phyloP scores from a whole-genome alignment of 805 yeast species.

The Ogataea corticis region DNA sequence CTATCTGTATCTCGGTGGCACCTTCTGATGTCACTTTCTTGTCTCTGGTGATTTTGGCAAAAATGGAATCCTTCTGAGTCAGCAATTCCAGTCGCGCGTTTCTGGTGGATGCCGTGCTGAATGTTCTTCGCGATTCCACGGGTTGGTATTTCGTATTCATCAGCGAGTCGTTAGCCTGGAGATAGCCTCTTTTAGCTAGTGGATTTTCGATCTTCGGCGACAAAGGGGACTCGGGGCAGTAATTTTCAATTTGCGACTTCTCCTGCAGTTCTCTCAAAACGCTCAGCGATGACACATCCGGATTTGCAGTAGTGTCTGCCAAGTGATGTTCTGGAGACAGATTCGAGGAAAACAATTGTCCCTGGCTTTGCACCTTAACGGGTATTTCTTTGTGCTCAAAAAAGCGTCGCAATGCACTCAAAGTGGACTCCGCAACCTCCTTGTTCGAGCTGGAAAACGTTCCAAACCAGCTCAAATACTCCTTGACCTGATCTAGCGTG shows the following conservation, averaged over 20 bases:
- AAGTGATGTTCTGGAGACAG: neutral
- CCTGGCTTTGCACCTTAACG: neutral
- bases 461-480: conserved; percentile 23
- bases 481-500: conserved; percentile 17
- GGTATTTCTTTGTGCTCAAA: conserved; percentile 4
- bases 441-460: conserved; percentile 13
- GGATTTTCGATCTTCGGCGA: conserved; percentile 1
- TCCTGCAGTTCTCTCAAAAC: too few species aligned
- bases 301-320: too few species aligned
- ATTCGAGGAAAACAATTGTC: too few species aligned
- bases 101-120: conserved; percentile 13
- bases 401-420: conserved; percentile 11
- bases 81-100: conserved; percentile 20
- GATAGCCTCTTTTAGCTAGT: neutral
- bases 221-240: neutral
- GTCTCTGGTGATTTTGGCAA: conserved; percentile 4
- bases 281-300: too few species aligned
- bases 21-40: neutral
- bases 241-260: neutral
- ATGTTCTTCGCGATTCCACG: conserved; percentile 9
- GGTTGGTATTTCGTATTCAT: conserved; percentile 5
- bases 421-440: conserved; percentile 10
- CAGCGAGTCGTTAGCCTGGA: conserved; percentile 4
- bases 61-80: conserved; percentile 22
- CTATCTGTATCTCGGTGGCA: neutral